Base-by-base conservation (phyloP, 2,329 filamentous ascomycete genomes). In the Conoideocrella luteorostrata region DNA sequence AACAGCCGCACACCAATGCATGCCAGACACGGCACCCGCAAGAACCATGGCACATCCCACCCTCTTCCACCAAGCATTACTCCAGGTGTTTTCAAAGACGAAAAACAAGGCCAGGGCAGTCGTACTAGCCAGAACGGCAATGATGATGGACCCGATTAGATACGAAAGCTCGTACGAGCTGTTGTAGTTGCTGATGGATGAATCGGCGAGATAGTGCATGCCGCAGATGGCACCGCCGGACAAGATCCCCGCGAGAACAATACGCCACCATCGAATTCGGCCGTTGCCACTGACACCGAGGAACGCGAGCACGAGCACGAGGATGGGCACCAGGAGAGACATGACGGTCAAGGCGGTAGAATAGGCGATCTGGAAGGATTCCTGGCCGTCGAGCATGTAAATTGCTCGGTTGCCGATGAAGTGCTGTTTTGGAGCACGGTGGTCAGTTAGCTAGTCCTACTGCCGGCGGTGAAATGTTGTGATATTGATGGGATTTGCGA, bases 121-220 rank as follows among this genome's bases (percentile, higher is more conserved):
- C 7, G 79, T 79, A 50, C 82, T 88, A 4, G 85, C 84, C 5
- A 77, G 72, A 2, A 87, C 72, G 4, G 88, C 83, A 49, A 93
- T 88, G 35, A 84, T 56, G 18, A 78, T 77, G 4, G 88, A 78
- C 2, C 82, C 85, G 4, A 82, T 65, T 9, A 94, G 73, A 55
- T 80, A 78, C 18, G 64, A 66, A 12, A 67, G 56, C 5, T 65
- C 59, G 52, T 89, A 88, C 10, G 68, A 63, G 55, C 84, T 80
- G 7, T 58, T 63, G 58, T 91, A 94, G 59, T 93, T 91, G 26
- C 74, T 72, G 47, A 90, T 88, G 35, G 86, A 87, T 20, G 84
- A 76, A 58, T 93, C 88, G 15, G 86, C 86, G 15, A 91, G 69
- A 56, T 91, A 93, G 61, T 93, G 86, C 87, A 93, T 91, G 29